Percentiles rank a stretch among this genome's conserved stretches.
Conservation (phyloP, 139 green algal genomes). For the Chlorella ohadii region DNA sequence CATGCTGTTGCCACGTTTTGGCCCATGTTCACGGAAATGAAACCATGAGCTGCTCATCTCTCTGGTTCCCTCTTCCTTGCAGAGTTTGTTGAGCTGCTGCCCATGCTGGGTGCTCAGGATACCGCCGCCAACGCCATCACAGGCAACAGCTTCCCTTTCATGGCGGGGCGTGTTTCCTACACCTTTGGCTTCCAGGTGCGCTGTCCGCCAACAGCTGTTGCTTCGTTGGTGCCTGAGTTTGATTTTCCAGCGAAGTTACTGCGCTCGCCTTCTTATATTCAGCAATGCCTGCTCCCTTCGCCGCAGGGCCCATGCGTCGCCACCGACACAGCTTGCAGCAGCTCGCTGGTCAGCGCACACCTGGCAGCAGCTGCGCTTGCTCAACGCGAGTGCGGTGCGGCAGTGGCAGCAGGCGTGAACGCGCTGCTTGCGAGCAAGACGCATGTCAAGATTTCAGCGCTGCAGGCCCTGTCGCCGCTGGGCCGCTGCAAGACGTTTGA, state of each 20-base stretch:
- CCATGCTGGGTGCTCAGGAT: neutral
- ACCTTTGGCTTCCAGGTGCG: conserved; percentile 60
- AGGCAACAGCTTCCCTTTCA: conserved; percentile 37
- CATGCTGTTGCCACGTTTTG: no score
- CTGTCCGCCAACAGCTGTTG: no score
- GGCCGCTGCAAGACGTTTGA: conserved; percentile 75
- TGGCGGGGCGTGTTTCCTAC: conserved; percentile 65
- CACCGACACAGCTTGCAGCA: conserved; percentile 70
- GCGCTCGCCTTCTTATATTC: neutral
- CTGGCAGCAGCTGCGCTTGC: conserved; percentile 43
- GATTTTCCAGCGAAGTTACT: no score
- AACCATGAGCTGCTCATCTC: no score
- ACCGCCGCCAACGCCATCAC: conserved; percentile 20
- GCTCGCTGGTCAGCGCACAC: conserved; percentile 57
- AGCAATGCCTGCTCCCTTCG: neutral
- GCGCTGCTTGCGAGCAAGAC: conserved; percentile 51
- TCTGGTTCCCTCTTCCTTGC: no score
- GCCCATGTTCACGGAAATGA: no score
- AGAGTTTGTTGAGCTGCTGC: conserved; percentile 53
- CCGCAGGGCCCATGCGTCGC: conserved; percentile 52
- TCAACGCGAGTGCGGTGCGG: neutral
- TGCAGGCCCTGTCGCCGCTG: conserved; percentile 41
- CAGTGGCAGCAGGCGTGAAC: conserved; percentile 46
- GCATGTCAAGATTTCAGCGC: conserved; percentile 23
- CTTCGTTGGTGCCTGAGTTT: no score